A percentile compares a stretch with the other conserved stretches of the same genome.
These are phyloP conservation scores for Macaranga tanarius DNA, from an alignment of 441 rosid species.

Conservation along the genomic window DNA sequence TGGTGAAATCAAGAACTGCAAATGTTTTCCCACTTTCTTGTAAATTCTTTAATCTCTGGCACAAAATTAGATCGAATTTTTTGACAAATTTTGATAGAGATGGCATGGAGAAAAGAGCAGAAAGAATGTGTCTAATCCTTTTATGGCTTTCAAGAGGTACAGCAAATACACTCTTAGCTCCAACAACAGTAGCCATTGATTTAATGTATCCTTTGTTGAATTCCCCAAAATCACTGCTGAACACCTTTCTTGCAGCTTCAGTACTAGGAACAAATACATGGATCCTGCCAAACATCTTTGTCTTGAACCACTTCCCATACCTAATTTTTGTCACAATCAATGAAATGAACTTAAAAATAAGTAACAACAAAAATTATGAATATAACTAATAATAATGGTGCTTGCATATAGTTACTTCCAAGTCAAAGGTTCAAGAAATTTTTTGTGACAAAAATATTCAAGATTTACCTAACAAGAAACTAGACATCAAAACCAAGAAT, in stretches of 20 bases:
- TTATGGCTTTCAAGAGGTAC: constrained; percentile 46
- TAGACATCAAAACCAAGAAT: no score
- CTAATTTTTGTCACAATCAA: constrained; percentile 18
- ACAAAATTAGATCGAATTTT: constrained; percentile 40
- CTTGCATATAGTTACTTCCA: no score
- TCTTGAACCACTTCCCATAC: constrained; percentile 64
- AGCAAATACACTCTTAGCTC: constrained; percentile 45
- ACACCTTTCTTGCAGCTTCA: constrained; percentile 48
- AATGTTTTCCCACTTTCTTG: constrained; percentile 44
- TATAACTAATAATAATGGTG: no score
- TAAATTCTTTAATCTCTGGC: constrained; percentile 35
- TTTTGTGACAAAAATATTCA: no score
- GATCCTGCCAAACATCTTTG: constrained; percentile 51
- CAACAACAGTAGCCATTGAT: constrained; percentile 56
- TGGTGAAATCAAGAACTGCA: constrained; percentile 45
- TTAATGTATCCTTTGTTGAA: constrained; percentile 61
- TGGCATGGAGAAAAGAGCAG: constrained; percentile 53
- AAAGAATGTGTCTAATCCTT: constrained; percentile 51
- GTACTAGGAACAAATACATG: constrained; percentile 52
- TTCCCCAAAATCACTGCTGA: constrained; percentile 40
- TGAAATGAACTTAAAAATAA: neutral
- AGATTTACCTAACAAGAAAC: no score
- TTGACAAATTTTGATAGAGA: constrained; percentile 38
- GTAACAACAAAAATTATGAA: no score
- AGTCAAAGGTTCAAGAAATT: no score